Evolutionary conservation across 1,284 basidiomycete species (phyloP).

Genomic region (Abortiporus biennis): DNA sequence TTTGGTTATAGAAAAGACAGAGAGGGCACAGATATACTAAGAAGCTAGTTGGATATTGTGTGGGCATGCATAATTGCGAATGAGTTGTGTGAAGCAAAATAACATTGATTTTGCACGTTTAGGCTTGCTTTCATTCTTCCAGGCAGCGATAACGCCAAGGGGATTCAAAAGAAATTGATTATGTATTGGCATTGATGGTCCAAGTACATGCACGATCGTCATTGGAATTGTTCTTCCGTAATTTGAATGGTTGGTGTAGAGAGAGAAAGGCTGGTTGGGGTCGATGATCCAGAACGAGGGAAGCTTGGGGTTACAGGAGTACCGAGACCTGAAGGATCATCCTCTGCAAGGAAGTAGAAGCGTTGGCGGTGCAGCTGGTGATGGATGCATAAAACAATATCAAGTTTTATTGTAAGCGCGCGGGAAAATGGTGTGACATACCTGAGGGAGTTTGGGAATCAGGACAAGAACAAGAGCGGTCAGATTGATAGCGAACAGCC

Average conservation of each 20-base stretch:
- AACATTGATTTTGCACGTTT: too few species aligned
- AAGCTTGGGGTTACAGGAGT: slow-evolving; percentile 59
- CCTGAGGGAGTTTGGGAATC: slow-evolving; percentile 94
- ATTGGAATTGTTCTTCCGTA: slow-evolving; percentile 32
- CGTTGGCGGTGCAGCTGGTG: slow-evolving; percentile 72
- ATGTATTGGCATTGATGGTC: not conserved
- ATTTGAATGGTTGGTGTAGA: slow-evolving; percentile 25
- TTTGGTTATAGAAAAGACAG: not conserved
- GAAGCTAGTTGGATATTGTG: too few species aligned
- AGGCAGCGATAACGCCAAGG: too few species aligned
- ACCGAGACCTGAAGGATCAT: slow-evolving; percentile 48
- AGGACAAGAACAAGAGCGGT: slow-evolving; percentile 80
- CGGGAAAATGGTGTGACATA: slow-evolving; percentile 24
- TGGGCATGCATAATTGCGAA: too few species aligned
- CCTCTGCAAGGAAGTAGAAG: slow-evolving; percentile 63
- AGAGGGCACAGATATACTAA: slow-evolving; percentile 8
- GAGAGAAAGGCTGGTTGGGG: slow-evolving; percentile 18
- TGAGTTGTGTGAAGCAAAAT: too few species aligned
- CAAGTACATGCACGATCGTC: slow-evolving; percentile 4
- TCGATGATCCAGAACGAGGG: slow-evolving; percentile 25
- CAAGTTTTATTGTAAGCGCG: not conserved
- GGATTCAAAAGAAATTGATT: not conserved
- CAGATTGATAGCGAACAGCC: slow-evolving; percentile 90
- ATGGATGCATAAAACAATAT: slow-evolving; percentile 6
- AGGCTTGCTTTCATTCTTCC: too few species aligned